phyloP scores from a whole-genome alignment of 2,329 filamentous ascomycete genomes.

The Botrytis medusae region DNA sequence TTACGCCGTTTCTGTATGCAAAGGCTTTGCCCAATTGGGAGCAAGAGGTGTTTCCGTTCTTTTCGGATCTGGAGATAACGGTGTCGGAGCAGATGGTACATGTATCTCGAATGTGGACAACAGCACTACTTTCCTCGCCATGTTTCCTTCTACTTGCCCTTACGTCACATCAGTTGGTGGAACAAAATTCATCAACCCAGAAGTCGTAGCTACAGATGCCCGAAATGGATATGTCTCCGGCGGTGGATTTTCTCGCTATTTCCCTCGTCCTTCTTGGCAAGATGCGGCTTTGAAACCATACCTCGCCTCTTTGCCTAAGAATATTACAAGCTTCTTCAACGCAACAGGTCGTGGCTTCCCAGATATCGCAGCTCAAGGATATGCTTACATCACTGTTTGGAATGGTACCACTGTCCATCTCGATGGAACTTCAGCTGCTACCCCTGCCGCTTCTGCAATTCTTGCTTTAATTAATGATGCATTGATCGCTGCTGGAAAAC shows the following conservation, averaged over 20 bases:
- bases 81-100: constrained; percentile 42
- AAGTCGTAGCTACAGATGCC: constrained; percentile 41
- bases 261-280: constrained; percentile 49
- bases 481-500: constrained; percentile 52
- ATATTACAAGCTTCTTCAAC: constrained; percentile 49
- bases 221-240: constrained; percentile 41
- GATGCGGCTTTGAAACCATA: constrained; percentile 44
- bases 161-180: constrained; percentile 65
- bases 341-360: constrained; percentile 48
- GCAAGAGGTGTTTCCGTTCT: constrained; percentile 54
- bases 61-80: constrained; percentile 53
- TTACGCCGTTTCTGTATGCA: constrained; percentile 55
- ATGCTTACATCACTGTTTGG: constrained; percentile 49
- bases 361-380: constrained; percentile 56
- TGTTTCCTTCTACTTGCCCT: constrained; percentile 65
- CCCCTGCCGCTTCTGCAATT: constrained; percentile 56
- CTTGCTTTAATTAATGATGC: constrained; percentile 63
- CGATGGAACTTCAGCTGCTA: constrained; percentile 54
- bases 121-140: constrained; percentile 54
- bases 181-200: constrained; percentile 40
- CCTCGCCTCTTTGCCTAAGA: constrained; percentile 43
- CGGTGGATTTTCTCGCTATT: constrained; percentile 55
- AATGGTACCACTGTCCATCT: constrained; percentile 42
- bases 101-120: constrained; percentile 56
- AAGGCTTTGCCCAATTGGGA: constrained; percentile 52